These are phyloP conservation scores for Sporisorium scitamineum DNA, from an alignment of 1,284 basidiomycete species.

Conservation along the genomic window DNA sequence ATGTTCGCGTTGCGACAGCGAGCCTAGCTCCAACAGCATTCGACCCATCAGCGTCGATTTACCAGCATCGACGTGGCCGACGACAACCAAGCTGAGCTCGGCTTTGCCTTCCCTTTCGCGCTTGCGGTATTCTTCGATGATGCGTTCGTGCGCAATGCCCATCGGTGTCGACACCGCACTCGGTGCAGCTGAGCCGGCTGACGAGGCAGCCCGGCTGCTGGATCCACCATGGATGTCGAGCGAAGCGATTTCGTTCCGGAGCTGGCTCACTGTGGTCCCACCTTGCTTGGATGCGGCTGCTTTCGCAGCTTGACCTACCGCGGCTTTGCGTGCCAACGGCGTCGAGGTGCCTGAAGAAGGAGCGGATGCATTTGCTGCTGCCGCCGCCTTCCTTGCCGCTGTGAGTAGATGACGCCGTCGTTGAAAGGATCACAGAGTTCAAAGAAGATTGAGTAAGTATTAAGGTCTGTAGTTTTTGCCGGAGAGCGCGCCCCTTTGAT, in stretches of 20 bases:
- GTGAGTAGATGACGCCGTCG: neutral
- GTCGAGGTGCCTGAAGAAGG: constrained; percentile 49
- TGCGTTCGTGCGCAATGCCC: constrained; percentile 81
- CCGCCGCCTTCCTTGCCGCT: constrained; percentile 48
- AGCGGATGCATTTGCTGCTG: constrained; percentile 34
- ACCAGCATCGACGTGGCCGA: constrained; percentile 98
- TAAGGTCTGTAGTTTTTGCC: neutral
- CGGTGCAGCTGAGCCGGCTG: constrained; percentile 65
- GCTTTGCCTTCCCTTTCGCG: constrained; percentile 77
- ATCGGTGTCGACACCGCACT: constrained; percentile 72
- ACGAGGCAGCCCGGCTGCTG: constrained; percentile 48
- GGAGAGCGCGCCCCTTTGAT: neutral
- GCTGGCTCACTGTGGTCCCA: constrained; percentile 70
- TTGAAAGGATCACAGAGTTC: neutral
- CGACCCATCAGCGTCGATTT: constrained; percentile 98
- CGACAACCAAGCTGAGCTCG: constrained; percentile 87
- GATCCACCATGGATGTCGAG: constrained; percentile 41
- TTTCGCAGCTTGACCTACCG: constrained; percentile 17
- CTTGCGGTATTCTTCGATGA: constrained; percentile 82
- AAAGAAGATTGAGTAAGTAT: constrained; percentile 7
- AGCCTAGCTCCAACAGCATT: constrained; percentile 89
- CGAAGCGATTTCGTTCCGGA: constrained; percentile 57
- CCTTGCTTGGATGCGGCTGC: constrained; percentile 54
- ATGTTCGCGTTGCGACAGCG: constrained; percentile 85
- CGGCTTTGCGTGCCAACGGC: constrained; percentile 45